phyloP scores from a whole-genome alignment of 768 basidiomycete species.

The Terana coerulea region DNA sequence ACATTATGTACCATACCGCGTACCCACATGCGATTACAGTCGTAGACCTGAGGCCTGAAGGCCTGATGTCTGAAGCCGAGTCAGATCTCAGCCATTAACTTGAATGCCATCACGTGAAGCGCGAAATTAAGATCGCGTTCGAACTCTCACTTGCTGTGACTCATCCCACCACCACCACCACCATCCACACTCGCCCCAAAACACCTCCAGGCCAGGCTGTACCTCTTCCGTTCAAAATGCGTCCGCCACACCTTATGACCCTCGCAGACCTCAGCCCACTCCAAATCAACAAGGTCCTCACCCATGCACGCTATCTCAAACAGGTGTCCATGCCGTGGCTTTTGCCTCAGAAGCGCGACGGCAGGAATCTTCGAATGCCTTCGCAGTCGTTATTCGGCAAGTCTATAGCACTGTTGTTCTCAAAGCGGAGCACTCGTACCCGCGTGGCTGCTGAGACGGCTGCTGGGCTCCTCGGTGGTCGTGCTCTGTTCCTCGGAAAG shows the following conservation, averaged over 20 bases:
- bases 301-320: conserved; percentile 64
- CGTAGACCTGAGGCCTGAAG: too few species aligned
- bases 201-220: not conserved
- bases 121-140: not conserved
- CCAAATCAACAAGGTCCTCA: conserved; percentile 67
- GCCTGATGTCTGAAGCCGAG: too few species aligned
- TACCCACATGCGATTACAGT: too few species aligned
- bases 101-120: not conserved
- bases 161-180: not conserved
- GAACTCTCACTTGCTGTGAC: not conserved
- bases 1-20: too few species aligned
- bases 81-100: too few species aligned
- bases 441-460: conserved; percentile 87
- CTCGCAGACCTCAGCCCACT: conserved; percentile 80
- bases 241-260: conserved; percentile 69
- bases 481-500: conserved; percentile 82
- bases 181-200: too few species aligned
- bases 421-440: conserved; percentile 91
- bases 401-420: conserved; percentile 86
- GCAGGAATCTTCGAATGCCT: conserved; percentile 44
- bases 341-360: conserved; percentile 37
- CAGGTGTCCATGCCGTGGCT: conserved; percentile 65
- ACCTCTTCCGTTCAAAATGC: not conserved
- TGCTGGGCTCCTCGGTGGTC: conserved; percentile 74
- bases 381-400: conserved; percentile 78